Percentiles rank a stretch among this genome's conserved stretches.
These are phyloP conservation scores for Lycium ferocissimum DNA, from an alignment of 257 asterid genomes.

Conservation along the genomic window DNA sequence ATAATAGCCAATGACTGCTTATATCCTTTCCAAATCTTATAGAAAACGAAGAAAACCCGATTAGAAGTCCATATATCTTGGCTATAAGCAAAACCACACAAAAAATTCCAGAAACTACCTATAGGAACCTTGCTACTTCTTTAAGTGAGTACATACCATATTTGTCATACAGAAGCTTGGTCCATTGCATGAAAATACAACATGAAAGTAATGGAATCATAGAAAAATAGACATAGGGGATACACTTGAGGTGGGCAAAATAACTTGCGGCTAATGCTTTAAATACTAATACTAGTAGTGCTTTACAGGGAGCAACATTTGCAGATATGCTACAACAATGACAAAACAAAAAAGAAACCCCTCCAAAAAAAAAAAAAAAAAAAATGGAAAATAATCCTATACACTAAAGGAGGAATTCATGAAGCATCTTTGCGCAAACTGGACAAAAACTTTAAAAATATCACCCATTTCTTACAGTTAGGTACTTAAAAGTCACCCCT, in stretches of 20 bases:
- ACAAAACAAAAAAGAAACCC: neutral
- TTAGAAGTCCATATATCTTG: slow-evolving; percentile 9
- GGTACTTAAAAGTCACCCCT: neutral
- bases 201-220: neutral
- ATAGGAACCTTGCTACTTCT: neutral
- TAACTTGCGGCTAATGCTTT: neutral
- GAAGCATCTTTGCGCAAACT: neutral
- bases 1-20: neutral
- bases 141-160: neutral
- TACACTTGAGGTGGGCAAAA: slow-evolving; percentile 7
- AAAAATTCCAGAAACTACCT: neutral
- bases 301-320: neutral
- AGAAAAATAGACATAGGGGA: neutral
- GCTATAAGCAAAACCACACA: neutral
- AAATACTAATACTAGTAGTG: neutral
- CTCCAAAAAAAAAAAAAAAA: neutral
- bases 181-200: neutral
- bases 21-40: slow-evolving; percentile 22
- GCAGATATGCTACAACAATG: neutral
- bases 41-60: neutral
- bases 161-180: slow-evolving; percentile 9
- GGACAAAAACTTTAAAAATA: neutral
- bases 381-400: neutral
- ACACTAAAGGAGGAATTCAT: slow-evolving; percentile 10
- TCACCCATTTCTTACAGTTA: neutral